Evolutionary conservation across 192 early-diverging fungal genomes (phyloP).

Genomic region (Entomortierella chlamydospora): DNA sequence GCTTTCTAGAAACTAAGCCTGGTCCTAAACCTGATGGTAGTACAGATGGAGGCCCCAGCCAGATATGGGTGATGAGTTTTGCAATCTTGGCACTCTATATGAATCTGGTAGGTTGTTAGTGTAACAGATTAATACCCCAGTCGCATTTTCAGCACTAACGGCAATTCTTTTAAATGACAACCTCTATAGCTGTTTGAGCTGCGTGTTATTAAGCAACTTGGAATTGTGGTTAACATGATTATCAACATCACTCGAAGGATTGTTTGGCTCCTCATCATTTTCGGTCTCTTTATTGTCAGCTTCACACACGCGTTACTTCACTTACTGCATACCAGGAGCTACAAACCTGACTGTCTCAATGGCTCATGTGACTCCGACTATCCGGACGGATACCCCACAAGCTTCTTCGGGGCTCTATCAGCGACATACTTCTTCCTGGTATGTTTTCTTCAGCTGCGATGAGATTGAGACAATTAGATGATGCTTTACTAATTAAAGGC

Average conservation of each 20-base stretch:
- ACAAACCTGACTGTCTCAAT: background rate
- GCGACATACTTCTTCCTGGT: conserved; percentile 41
- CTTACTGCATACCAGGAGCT: conserved; percentile 17
- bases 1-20: conserved; percentile 6
- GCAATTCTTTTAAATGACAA: too few relatives aligned
- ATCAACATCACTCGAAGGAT: conserved; percentile 34
- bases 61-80: conserved; percentile 43
- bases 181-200: conserved; percentile 51
- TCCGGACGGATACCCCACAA: background rate
- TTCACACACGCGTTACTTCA: conserved; percentile 46
- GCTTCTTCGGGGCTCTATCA: conserved; percentile 13
- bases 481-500: too few relatives aligned
- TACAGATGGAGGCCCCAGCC: conserved; percentile 11
- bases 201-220: conserved; percentile 33
- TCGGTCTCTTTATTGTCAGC: conserved; percentile 29
- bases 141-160: too few relatives aligned
- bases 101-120: conserved; percentile 28
- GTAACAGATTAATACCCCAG: background rate
- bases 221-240: conserved; percentile 48
- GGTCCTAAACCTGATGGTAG: background rate
- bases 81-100: conserved; percentile 35
- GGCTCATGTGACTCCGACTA: background rate
- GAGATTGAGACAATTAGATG: background rate
- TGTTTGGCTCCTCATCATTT: conserved; percentile 40
- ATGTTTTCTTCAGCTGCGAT: background rate